Conservation (phyloP, 306 rosid genomes). For the Cicer yamashitae region DNA sequence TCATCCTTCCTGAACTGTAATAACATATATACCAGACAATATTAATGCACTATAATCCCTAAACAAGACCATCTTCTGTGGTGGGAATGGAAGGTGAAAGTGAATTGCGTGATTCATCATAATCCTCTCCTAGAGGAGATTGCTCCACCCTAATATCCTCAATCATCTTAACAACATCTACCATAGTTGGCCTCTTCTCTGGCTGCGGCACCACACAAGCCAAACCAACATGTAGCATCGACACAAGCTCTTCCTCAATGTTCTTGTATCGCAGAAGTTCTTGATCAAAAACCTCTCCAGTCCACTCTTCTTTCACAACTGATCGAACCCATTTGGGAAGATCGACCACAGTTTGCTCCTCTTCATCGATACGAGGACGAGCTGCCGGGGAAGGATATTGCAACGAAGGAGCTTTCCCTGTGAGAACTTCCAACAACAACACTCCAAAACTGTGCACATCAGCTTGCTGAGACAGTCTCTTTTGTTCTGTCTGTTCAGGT, state of each 20-base stretch:
- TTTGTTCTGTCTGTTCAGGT: conserved; percentile 81
- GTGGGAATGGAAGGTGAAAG: conserved; percentile 88
- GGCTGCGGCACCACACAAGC: conserved; percentile 76
- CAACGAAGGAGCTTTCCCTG: conserved; percentile 81
- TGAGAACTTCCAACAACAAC: conserved; percentile 80
- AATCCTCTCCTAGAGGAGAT: conserved; percentile 90
- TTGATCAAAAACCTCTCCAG: conserved; percentile 94
- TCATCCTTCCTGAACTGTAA: conserved; percentile 12
- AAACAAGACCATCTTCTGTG: conserved; percentile 90
- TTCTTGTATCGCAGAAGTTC: conserved; percentile 91
- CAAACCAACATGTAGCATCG: conserved; percentile 91
- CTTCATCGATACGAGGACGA: conserved; percentile 52
- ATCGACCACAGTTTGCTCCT: conserved; percentile 64
- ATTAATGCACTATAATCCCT: conserved; percentile 19
- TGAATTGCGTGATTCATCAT: conserved; percentile 85
- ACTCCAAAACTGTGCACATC: conserved; percentile 93
- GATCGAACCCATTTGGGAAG: conserved; percentile 95
- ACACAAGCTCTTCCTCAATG: conserved; percentile 95
- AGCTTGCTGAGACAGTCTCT: conserved; percentile 81
- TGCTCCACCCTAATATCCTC: conserved; percentile 96
- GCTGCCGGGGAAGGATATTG: conserved; percentile 69
- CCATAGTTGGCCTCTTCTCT: conserved; percentile 94
- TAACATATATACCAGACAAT: conserved; percentile 13
- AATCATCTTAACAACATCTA: conserved; percentile 82
- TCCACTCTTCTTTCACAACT: conserved; percentile 97